Evolutionary conservation across 2,329 filamentous ascomycete genomes (phyloP).

Genomic region (Lachnellula cervina): DNA sequence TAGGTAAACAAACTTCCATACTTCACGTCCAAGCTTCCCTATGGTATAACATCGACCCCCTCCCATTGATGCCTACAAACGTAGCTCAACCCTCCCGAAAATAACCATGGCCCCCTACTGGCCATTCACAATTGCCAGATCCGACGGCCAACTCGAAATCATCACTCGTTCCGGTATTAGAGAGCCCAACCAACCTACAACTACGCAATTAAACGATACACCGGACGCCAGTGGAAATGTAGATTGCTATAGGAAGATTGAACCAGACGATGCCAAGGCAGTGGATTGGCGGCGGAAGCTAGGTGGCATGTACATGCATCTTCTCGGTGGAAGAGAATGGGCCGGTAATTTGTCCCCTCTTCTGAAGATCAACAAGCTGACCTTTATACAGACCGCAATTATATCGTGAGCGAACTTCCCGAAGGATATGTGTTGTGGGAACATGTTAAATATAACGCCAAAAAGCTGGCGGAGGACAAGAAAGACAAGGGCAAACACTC

Average conservation of each 20-base stretch:
- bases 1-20: too few relatives aligned
- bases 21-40: not conserved
- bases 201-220: conserved; percentile 46
- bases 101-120: conserved; percentile 23
- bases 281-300: conserved; percentile 55
- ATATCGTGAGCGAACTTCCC: conserved; percentile 49
- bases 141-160: conserved; percentile 26
- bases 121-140: conserved; percentile 22
- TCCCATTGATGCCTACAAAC: not conserved
- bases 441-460: conserved; percentile 47
- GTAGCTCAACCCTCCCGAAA: not conserved
- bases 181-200: conserved; percentile 46
- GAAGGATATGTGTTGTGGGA: conserved; percentile 54
- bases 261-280: conserved; percentile 46
- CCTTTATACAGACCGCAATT: conserved; percentile 32
- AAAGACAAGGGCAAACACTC: conserved; percentile 37
- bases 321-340: conserved; percentile 36
- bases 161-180: conserved; percentile 18
- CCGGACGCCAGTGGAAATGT: conserved; percentile 48
- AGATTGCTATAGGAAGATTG: conserved; percentile 50
- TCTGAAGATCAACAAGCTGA: not conserved
- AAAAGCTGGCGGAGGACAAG: conserved; percentile 36
- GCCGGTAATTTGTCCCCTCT: conserved; percentile 10
- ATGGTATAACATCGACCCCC: not conserved
- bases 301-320: conserved; percentile 51